phyloP scores from a whole-genome alignment of 78 protist genomes.

The Dictyostelium capitatum region DNA sequence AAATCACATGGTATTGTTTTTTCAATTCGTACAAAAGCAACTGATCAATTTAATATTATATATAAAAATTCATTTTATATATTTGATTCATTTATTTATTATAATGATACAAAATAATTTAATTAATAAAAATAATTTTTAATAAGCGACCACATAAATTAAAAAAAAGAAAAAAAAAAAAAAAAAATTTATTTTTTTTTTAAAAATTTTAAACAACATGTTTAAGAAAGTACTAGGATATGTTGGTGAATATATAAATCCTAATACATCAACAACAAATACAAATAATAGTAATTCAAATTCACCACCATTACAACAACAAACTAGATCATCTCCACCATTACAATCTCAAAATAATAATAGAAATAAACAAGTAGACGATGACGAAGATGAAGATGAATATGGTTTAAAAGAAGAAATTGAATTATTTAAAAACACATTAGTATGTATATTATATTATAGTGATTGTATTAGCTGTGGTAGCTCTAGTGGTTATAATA shows the following conservation, averaged over 20 bases:
- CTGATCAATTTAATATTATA: background rate
- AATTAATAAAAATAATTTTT: background rate
- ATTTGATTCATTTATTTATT: background rate
- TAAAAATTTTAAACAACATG: no score
- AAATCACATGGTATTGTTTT: constrained; percentile 3
- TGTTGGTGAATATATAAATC: constrained; percentile 7
- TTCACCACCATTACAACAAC: background rate
- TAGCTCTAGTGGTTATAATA: background rate
- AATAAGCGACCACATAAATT: background rate
- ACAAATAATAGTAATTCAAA: background rate
- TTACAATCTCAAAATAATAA: background rate
- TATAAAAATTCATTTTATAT: constrained; percentile 20
- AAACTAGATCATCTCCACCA: constrained; percentile 6
- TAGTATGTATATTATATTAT: constrained; percentile 10
- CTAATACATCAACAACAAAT: background rate
- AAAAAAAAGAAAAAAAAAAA: background rate
- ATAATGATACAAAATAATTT: background rate
- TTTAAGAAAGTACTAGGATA: background rate
- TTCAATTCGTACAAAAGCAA: background rate
- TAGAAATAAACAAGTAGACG: background rate
- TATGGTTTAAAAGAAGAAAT: constrained; percentile 27
- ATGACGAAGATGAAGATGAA: constrained; percentile 16
- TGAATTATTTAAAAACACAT: constrained; percentile 18
- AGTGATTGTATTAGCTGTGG: no score
- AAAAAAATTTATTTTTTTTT: background rate